Conservation (phyloP, 352 stramenopile species). For the Pythium brachiatum region DNA sequence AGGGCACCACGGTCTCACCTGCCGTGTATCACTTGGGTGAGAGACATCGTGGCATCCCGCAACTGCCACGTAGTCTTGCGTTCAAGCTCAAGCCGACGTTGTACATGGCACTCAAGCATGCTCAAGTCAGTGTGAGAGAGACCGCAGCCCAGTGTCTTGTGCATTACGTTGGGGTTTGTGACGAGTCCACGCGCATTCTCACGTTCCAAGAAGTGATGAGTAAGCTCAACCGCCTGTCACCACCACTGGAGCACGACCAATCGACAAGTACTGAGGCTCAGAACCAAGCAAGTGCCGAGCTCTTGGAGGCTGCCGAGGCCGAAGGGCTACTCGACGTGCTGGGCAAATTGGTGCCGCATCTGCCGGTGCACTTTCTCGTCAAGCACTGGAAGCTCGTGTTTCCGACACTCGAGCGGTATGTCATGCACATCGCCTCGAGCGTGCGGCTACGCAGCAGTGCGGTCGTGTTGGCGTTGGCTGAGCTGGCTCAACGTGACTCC, state of each 20-base stretch:
- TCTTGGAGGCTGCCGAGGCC: constrained; percentile 52
- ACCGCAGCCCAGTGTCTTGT: constrained; percentile 47
- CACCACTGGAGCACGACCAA: constrained; percentile 2
- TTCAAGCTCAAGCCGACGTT: constrained; percentile 48
- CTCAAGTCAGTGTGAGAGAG: constrained; percentile 58
- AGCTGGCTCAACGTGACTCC: constrained; percentile 13
- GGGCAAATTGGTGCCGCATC: constrained; percentile 35
- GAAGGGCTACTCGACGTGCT: constrained; percentile 69
- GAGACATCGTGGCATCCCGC: constrained; percentile 8
- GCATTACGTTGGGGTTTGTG: constrained; percentile 45
- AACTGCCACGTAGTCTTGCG: constrained; percentile 12
- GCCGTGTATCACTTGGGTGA: constrained; percentile 31
- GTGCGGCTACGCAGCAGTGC: constrained; percentile 55
- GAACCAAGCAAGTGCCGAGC: constrained; percentile 17
- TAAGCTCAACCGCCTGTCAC: constrained; percentile 67
- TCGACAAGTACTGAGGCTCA: neutral
- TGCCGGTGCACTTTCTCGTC: constrained; percentile 48
- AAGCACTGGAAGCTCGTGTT: constrained; percentile 76
- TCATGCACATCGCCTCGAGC: constrained; percentile 70
- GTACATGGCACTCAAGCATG: constrained; percentile 54
- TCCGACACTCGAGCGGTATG: constrained; percentile 64
- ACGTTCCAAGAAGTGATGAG: constrained; percentile 76
- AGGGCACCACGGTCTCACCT: neutral
- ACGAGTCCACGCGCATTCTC: constrained; percentile 44
- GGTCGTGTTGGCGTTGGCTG: constrained; percentile 46